phyloP scores from a whole-genome alignment of 352 stramenopile species.

The Phytophthora macrochlamydospora region DNA sequence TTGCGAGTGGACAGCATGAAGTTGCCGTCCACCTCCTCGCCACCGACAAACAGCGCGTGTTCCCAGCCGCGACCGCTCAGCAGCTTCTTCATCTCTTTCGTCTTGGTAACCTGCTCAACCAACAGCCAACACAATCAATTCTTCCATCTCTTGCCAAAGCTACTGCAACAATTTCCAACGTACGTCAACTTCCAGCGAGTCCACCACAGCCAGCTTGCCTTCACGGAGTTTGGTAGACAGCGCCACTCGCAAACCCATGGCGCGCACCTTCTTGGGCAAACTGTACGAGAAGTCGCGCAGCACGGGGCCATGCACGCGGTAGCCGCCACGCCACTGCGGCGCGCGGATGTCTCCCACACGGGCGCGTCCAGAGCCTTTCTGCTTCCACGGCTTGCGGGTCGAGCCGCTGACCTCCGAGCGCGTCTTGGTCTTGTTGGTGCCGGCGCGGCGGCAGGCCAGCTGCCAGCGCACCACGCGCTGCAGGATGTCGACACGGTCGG shows the following conservation, averaged over 20 bases:
- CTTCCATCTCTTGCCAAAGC: not conserved
- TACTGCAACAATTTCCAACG: slow-evolving; percentile 9
- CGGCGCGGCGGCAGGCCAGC: slow-evolving; percentile 78
- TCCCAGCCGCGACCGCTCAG: slow-evolving; percentile 81
- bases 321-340: slow-evolving; percentile 86
- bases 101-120: slow-evolving; percentile 68
- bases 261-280: slow-evolving; percentile 88
- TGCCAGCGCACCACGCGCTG: slow-evolving; percentile 91
- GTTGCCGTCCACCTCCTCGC: slow-evolving; percentile 72
- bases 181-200: slow-evolving; percentile 79
- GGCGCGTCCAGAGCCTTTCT: slow-evolving; percentile 86
- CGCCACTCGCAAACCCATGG: slow-evolving; percentile 84
- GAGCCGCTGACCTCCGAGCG: slow-evolving; percentile 87
- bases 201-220: slow-evolving; percentile 84
- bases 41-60: slow-evolving; percentile 86
- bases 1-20: slow-evolving; percentile 86
- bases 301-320: slow-evolving; percentile 84
- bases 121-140: slow-evolving; percentile 2
- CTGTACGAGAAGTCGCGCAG: slow-evolving; percentile 89
- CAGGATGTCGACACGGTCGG: slow-evolving; percentile 84
- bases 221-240: slow-evolving; percentile 89
- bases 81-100: slow-evolving; percentile 88
- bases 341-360: slow-evolving; percentile 89
- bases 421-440: slow-evolving; percentile 91
- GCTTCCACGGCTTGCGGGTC: slow-evolving; percentile 88